Evolutionary conservation across 352 stramenopile species (phyloP), one percentile per base, ranked within the genome.

Genomic region (Globisporangium cylindrosporum): DNA sequence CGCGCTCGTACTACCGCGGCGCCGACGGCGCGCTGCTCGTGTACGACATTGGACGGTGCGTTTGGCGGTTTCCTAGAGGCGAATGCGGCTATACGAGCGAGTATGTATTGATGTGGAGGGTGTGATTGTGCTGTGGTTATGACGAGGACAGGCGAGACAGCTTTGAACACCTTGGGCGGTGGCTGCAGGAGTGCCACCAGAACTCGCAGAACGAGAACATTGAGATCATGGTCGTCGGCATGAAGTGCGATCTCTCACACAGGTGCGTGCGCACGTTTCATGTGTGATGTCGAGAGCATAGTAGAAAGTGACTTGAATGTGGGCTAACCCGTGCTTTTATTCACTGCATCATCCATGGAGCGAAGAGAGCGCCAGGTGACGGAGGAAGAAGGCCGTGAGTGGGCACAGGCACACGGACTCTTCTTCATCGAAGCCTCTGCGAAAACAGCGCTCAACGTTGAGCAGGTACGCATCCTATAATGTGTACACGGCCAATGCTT

Each of bases 1-100:
- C 91, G 48, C 78, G 87, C 24, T 94, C 78, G 60, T 97, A 97
- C 70, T 97, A 97, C 63, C 81, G 91, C 7, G 89, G 89, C 41
- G 88, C 89, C 7, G 89, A 97, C 59, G 91, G 89, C 29, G 92
- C 90, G 15, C 51, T 97, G 62, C 75, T 97, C 3, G 90, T 97
- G 41, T 97, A 94, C 73, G 91, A 97, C 71, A 90, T 97, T 67
- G 72, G 74, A 10, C 71, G 75, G 56, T 79, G 64, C 51, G 68
- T 70, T 27, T 27, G 32, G 4, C 29, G 18, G 10, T 18, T 25
- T 67, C 12, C 27, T 22, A 57, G 59, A 55, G 41, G 15, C 10
- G 36, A 41, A 18, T 49, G 32, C 4, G 25, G 54, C 25, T 41
- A 14, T 41, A 41, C 12, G 22, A 57, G 32, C 25, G 25, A 59